Evolutionary conservation across 768 basidiomycete genomes (phyloP).

Genomic region (Lyophyllum shimeji): DNA sequence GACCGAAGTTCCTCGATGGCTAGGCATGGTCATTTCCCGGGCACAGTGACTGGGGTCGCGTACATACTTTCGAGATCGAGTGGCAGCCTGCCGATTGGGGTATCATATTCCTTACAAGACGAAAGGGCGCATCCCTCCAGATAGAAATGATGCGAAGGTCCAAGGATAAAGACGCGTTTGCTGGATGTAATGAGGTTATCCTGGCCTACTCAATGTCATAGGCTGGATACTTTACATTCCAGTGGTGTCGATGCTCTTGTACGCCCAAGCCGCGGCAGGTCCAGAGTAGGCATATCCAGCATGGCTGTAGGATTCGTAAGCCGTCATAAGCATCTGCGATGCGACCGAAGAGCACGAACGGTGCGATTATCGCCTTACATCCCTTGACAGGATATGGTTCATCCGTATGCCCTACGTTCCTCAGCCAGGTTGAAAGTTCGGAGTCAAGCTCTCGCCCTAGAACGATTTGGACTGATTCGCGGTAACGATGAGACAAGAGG

Average conservation of each 20-base stretch:
- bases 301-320: conserved; percentile 54
- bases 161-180: conserved; percentile 90
- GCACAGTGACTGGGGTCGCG: too few species aligned
- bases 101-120: conserved; percentile 72
- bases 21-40: conserved; percentile 27
- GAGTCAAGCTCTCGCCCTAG: conserved; percentile 56
- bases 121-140: conserved; percentile 87
- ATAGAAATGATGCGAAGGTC: conserved; percentile 93
- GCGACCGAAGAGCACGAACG: conserved; percentile 54
- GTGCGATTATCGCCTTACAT: conserved; percentile 88
- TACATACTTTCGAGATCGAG: conserved; percentile 77
- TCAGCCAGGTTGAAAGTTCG: conserved; percentile 68
- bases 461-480: conserved; percentile 12
- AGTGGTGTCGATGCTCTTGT: conserved; percentile 79
- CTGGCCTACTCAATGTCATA: conserved; percentile 1
- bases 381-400: conserved; percentile 63
- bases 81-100: conserved; percentile 81
- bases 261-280: conserved; percentile 93
- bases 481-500: conserved; percentile 1
- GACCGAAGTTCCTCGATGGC: conserved; percentile 64
- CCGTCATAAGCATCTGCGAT: not conserved
- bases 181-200: conserved; percentile 37
- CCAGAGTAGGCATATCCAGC: conserved; percentile 97
- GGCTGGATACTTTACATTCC: conserved; percentile 62
- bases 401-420: conserved; percentile 42